These are phyloP conservation scores for Retiboletus flavoniger DNA, from an alignment of 1,284 basidiomycete species.

Conservation along the genomic window DNA sequence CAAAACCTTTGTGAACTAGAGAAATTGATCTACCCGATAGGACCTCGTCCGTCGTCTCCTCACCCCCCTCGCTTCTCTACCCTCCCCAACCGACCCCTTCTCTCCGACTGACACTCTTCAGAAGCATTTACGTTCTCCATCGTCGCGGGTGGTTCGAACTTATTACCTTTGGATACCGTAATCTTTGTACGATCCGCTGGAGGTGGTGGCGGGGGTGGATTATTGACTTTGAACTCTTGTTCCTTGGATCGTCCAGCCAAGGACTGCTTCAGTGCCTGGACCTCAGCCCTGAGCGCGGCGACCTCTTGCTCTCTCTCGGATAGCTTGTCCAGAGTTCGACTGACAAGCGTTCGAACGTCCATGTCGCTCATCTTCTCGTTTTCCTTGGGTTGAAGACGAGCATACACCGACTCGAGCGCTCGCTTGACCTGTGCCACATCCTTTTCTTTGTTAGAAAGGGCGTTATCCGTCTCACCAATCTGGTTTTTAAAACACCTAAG, in stretches of 20 bases:
- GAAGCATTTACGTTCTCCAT: conserved; percentile 1
- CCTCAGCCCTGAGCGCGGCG: conserved; percentile 47
- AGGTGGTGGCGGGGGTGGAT: conserved; percentile 63
- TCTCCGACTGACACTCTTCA: too few relatives aligned
- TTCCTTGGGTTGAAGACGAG: conserved; percentile 60
- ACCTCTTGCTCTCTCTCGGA: conserved; percentile 74
- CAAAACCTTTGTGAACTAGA: background rate
- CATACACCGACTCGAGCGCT: conserved; percentile 82
- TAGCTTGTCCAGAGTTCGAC: conserved; percentile 67
- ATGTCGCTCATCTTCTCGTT: conserved; percentile 51
- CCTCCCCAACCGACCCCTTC: too few relatives aligned
- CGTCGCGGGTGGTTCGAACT: conserved; percentile 4
- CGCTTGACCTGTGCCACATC: conserved; percentile 78
- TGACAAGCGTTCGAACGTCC: conserved; percentile 72
- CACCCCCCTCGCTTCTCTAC: too few relatives aligned
- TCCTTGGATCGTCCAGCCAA: conserved; percentile 59
- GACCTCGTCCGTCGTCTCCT: conserved; percentile 64
- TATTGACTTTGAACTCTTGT: conserved; percentile 67
- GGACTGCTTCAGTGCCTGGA: conserved; percentile 53
- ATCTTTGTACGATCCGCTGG: conserved; percentile 31
- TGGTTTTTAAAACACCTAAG: conserved; percentile 30
- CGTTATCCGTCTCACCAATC: conserved; percentile 55
- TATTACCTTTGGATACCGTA: conserved; percentile 26
- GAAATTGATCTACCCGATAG: conserved; percentile 35
- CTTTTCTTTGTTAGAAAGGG: conserved; percentile 60